Evolutionary conservation across 2,329 filamentous ascomycete genomes (phyloP), one percentile per base, ranked within the genome.

Genomic region (Mycosphaerelloides madeirae): DNA sequence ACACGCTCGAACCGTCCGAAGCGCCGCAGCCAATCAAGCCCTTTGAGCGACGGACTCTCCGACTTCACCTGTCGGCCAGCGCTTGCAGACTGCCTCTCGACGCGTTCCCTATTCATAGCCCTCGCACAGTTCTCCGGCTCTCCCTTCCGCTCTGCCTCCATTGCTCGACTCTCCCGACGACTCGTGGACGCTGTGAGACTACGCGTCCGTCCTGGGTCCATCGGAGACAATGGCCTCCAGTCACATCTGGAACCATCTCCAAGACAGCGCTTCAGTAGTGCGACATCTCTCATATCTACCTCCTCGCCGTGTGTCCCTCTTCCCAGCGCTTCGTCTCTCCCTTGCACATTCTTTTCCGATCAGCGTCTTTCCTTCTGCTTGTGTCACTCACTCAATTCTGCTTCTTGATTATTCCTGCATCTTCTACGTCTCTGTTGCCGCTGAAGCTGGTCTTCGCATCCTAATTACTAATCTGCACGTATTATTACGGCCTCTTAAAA

Each of bases 361-460:
- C 32, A 31, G 22, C 44, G 22, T 42, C 43, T 44, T 34, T 40
- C 36, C 16, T 40, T 48, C 29, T 36, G 28, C 18, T 48, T 46
- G 39, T 45, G 43, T 46, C 46, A 47, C 48, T 44, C 36, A 41
- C 38, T 47, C 40, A n/a, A 31, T 35, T 50, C 41, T 40, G 22
- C 22, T 6, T 25, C 22, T 43, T 46, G 31, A 37, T 19, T 31
- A 29, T 35, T 47, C 18, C 31, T 39, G 22, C 22, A 25, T 25
- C 22, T 25, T 25, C 22, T 35, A 31, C 31, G 41, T 47, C 38
- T 41, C 41, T 45, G 43, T 49, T 48, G 31, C 41, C 44, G 43
- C 48, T 48, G 56, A 52, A 59, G 56, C 56, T 52, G 56, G 56
- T 52, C 57, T 59, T 57, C 55, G 37, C 29, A 38, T 50, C 44